Percentiles rank a stretch among this genome's conserved stretches.
Evolutionary conservation across 2,329 filamentous ascomycete species (phyloP).

Genomic region (Claviceps fusiformis): DNA sequence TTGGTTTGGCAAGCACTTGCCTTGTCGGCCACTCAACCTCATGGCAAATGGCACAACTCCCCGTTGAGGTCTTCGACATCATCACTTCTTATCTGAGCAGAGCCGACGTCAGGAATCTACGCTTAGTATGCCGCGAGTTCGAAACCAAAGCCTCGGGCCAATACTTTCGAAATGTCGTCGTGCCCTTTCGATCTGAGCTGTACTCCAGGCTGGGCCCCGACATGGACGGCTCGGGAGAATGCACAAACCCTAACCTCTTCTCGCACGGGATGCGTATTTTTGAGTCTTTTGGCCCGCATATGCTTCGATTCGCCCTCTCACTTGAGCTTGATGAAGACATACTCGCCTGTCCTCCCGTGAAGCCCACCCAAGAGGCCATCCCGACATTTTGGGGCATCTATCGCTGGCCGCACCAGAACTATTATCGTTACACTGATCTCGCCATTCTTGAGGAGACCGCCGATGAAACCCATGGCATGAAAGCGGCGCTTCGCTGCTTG

Average conservation of each 20-base stretch:
- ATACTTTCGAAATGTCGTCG: constrained; percentile 49
- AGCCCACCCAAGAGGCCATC: constrained; percentile 39
- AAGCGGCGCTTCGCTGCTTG: constrained; percentile 43
- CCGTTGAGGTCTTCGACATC: constrained; percentile 47
- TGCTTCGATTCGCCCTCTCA: constrained; percentile 51
- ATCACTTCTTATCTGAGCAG: constrained; percentile 43
- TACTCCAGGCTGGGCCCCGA: constrained; percentile 27
- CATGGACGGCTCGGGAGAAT: constrained; percentile 10
- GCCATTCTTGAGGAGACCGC: constrained; percentile 48
- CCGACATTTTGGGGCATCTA: constrained; percentile 51
- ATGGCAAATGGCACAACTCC: constrained; percentile 29
- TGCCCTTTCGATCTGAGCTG: constrained; percentile 51
- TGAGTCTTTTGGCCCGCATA: constrained; percentile 44
- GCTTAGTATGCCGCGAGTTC: constrained; percentile 45
- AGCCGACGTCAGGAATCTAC: constrained; percentile 44
- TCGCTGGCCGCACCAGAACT: constrained; percentile 47
- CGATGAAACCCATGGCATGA: constrained; percentile 50
- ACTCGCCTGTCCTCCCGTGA: constrained; percentile 37
- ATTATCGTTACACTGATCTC: constrained; percentile 44
- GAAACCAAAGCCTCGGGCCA: constrained; percentile 41
- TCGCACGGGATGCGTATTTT: constrained; percentile 46
- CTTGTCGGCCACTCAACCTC: neutral
- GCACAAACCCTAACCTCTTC: constrained; percentile 13
- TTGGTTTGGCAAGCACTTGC: neutral
- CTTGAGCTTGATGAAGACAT: constrained; percentile 50